Evolutionary conservation across 2,329 filamentous ascomycete species (phyloP), one percentile per base, ranked within the genome.

Genomic region (Thermomyces lanuginosus): DNA sequence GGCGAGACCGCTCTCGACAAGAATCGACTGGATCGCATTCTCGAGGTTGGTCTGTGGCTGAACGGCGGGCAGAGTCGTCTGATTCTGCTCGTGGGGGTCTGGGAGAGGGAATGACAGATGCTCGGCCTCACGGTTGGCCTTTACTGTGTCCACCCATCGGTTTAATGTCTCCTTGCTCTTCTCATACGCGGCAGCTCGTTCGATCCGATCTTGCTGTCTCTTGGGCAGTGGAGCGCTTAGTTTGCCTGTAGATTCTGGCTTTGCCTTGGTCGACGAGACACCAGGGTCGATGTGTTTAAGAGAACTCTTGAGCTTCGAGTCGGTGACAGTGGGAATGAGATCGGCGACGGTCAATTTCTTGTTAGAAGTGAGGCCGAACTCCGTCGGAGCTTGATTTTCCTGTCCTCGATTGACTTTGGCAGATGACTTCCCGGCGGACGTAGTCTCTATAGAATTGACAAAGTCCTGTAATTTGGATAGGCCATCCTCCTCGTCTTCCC

Each of bases 131-230:
- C 89, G 76, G 51, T 93, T 93, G 16, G 81, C 72, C 56, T 93
- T 92, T 44, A 98, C 83, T 0, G 89, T 95, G 34, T 93, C 86
- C 16, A 76, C 76, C 89, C 89, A 98, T 41, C 82, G 72, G 36
- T 80, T 73, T 14, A 98, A 62, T 0, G 83, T 86, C 51, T 93
- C 76, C 43, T 91, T 92, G 26, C 82, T 84, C 60, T 92, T 84
- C 18, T 83, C 72, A 41, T 84, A 91, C 2, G 89, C 89, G 13
- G 73, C 82, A 27, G 64, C 62, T 27, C 89, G 79, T 43, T 92
- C 76, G 9, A 93, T 56, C 26, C 74, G 72, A 46, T 84, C 83
- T 51, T 95, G 86, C 41, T 92, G 78, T 34, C 84, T 69, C 47
- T 79, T 83, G 1, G 81, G 72, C 4, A 93, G 63, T 8, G 86